A percentile compares a stretch with the other conserved stretches of the same genome.
phyloP scores from a whole-genome alignment of 1,284 basidiomycete species.

The Bjerkandera adusta region DNA sequence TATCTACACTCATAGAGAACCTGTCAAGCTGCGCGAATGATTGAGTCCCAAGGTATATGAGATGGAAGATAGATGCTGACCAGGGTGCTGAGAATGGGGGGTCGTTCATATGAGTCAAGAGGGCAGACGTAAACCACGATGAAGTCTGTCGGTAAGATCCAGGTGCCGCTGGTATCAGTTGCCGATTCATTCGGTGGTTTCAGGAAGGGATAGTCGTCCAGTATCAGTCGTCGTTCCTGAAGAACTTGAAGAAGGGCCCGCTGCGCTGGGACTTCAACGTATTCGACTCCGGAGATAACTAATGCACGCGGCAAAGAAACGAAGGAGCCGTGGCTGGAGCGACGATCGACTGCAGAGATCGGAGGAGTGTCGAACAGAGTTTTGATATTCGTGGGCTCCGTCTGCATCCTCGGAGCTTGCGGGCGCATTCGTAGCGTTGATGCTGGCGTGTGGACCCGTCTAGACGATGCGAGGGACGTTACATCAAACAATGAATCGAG shows the following conservation, averaged over 20 bases:
- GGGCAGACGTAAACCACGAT: constrained; percentile 72
- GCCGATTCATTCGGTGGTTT: constrained; percentile 23
- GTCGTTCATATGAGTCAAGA: constrained; percentile 58
- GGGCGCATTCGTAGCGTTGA: constrained; percentile 27
- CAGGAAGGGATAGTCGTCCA: too few relatives aligned
- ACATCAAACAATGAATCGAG: constrained; percentile 24
- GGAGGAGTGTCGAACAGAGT: not conserved
- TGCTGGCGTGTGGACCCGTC: constrained; percentile 22
- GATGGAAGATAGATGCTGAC: constrained; percentile 38
- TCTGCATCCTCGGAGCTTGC: constrained; percentile 20
- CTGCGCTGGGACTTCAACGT: constrained; percentile 54
- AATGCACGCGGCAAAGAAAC: constrained; percentile 54
- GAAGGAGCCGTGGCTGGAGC: not conserved
- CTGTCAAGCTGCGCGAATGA: constrained; percentile 58
- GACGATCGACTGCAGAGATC: not conserved
- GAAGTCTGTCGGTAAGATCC: constrained; percentile 69
- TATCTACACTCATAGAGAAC: constrained; percentile 70
- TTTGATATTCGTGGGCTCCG: constrained; percentile 19
- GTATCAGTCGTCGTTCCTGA: constrained; percentile 46
- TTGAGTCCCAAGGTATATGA: not conserved
- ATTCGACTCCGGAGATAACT: constrained; percentile 68
- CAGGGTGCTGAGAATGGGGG: constrained; percentile 58
- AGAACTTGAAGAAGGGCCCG: constrained; percentile 55
- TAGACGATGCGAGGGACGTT: constrained; percentile 27
- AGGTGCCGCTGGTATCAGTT: constrained; percentile 34